Percentiles rank a stretch among this genome's conserved stretches.
Conservation (phyloP, 148 eudicot genomes). For the Agrostemma githago region DNA sequence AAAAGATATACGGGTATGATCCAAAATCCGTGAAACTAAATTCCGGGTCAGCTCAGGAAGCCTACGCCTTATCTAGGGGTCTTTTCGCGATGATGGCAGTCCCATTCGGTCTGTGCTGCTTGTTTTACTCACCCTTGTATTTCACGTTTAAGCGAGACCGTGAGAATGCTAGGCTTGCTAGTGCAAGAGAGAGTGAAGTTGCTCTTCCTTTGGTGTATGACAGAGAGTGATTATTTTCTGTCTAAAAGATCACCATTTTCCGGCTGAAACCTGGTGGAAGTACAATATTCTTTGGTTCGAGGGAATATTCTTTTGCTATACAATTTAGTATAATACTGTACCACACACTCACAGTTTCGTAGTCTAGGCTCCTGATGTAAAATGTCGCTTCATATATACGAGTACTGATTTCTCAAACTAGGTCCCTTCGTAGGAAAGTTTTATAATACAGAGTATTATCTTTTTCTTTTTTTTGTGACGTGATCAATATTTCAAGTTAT, state of each 20-base stretch:
- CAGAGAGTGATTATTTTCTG: slow-evolving; percentile 1
- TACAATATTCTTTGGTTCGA: background rate
- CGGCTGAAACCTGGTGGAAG: background rate
- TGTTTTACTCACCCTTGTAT: slow-evolving; percentile 82
- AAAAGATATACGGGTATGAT: slow-evolving; percentile 82
- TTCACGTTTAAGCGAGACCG: slow-evolving; percentile 58
- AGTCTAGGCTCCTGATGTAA: slow-evolving; percentile 9
- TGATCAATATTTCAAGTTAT: no score
- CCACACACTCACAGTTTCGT: background rate
- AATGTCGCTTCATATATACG: background rate
- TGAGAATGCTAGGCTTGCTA: slow-evolving; percentile 59
- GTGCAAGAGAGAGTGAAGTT: slow-evolving; percentile 55
- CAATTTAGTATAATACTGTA: background rate
- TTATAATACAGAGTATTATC: background rate
- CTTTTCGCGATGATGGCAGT: slow-evolving; percentile 87
- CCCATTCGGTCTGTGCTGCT: slow-evolving; percentile 82
- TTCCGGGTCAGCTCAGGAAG: slow-evolving; percentile 61
- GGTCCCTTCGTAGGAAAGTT: background rate
- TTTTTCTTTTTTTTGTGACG: background rate
- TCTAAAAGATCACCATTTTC: background rate
- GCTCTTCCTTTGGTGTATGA: slow-evolving; percentile 16
- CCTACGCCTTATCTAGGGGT: slow-evolving; percentile 79
- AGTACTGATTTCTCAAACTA: background rate
- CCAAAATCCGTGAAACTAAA: slow-evolving; percentile 53
- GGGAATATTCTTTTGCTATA: background rate